These are phyloP conservation scores for Aspergillus calidoustus DNA, from an alignment of 2,329 filamentous ascomycete species.

Conservation along the genomic window DNA sequence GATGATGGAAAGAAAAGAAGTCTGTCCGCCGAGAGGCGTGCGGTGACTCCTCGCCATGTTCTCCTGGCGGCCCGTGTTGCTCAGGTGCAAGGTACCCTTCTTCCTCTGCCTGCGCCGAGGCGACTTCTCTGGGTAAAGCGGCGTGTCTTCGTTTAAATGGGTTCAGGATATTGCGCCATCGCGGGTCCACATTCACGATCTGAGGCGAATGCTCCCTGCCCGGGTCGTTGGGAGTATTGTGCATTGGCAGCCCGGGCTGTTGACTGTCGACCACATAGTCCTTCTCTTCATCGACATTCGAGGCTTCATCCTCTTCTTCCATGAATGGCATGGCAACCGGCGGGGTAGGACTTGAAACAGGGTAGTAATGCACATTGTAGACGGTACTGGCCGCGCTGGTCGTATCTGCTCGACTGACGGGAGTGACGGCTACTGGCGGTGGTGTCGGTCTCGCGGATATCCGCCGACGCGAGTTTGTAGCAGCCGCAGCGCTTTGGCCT, in stretches of 20 bases:
- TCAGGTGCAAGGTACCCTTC: slow-evolving; percentile 31
- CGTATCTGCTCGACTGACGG: slow-evolving; percentile 64
- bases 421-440: slow-evolving; percentile 57
- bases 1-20: slow-evolving; percentile 56
- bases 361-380: slow-evolving; percentile 66
- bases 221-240: slow-evolving; percentile 27
- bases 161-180: slow-evolving; percentile 59
- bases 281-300: slow-evolving; percentile 26
- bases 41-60: slow-evolving; percentile 50
- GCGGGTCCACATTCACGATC: slow-evolving; percentile 35
- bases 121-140: slow-evolving; percentile 64
- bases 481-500: slow-evolving; percentile 20
- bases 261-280: slow-evolving; percentile 26
- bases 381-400: slow-evolving; percentile 67
- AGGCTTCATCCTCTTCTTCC: slow-evolving; percentile 38
- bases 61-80: slow-evolving; percentile 37
- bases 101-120: slow-evolving; percentile 58
- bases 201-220: slow-evolving; percentile 38
- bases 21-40: slow-evolving; percentile 50
- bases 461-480: slow-evolving; percentile 21
- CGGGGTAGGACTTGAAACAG: slow-evolving; percentile 54
- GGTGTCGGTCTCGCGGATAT: slow-evolving; percentile 41
- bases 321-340: slow-evolving; percentile 42
- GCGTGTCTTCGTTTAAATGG: slow-evolving; percentile 63
- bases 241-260: slow-evolving; percentile 13